A percentile compares a stretch with the other conserved stretches of the same genome.
phyloP scores from a whole-genome alignment of 2,329 filamentous ascomycete genomes.

The Colletotrichum filicis region DNA sequence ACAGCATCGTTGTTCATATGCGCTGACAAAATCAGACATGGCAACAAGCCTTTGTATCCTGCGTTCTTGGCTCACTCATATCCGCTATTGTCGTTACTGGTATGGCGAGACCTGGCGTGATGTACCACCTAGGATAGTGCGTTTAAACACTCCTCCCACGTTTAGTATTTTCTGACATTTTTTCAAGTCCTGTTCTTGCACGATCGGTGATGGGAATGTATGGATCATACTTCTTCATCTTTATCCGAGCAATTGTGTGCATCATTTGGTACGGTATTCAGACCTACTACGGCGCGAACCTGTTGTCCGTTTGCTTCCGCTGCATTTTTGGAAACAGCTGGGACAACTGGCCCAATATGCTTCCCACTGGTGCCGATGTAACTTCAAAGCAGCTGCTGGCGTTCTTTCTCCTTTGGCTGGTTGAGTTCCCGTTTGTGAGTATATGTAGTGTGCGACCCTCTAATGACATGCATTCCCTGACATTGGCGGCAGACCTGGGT shows the following conservation, averaged over 20 bases:
- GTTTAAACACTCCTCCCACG: not conserved
- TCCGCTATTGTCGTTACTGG: slow-evolving; percentile 39
- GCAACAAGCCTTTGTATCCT: slow-evolving; percentile 42
- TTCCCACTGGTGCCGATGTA: slow-evolving; percentile 45
- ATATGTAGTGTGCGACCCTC: not conserved
- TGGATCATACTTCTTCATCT: slow-evolving; percentile 54
- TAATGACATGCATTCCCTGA: not conserved
- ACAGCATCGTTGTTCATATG: not conserved
- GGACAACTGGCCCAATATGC: slow-evolving; percentile 44
- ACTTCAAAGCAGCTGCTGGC: slow-evolving; percentile 47
- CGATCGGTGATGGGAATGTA: slow-evolving; percentile 53
- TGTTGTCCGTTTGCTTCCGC: slow-evolving; percentile 40
- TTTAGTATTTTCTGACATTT: not conserved
- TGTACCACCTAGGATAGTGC: slow-evolving; percentile 42
- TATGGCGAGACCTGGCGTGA: slow-evolving; percentile 42
- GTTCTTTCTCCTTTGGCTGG: slow-evolving; percentile 52
- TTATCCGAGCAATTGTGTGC: slow-evolving; percentile 45
- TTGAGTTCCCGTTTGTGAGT: slow-evolving; percentile 50
- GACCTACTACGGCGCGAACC: slow-evolving; percentile 39
- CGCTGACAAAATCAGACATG: slow-evolving; percentile 36
- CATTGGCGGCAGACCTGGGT: slow-evolving; percentile 40
- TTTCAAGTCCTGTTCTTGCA: slow-evolving; percentile 46
- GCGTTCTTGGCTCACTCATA: slow-evolving; percentile 40
- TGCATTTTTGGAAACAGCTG: slow-evolving; percentile 48
- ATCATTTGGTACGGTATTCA: slow-evolving; percentile 45